phyloP scores from a whole-genome alignment of 352 stramenopile species.

The Globisporangium sylvaticum region DNA sequence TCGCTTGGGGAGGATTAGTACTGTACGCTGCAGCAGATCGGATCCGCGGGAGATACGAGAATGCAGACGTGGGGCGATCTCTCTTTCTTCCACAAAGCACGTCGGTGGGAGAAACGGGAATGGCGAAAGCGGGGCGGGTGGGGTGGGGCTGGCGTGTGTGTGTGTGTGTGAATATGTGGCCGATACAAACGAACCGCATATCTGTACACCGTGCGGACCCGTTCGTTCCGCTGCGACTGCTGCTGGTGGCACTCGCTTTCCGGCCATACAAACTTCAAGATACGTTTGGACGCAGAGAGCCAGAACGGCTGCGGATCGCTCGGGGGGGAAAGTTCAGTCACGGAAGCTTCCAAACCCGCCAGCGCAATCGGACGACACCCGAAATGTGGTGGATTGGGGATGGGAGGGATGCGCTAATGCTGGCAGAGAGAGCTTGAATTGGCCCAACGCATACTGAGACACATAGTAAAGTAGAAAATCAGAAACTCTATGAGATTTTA shows the following conservation, averaged over 20 bases:
- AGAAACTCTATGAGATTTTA: background rate
- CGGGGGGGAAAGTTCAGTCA: background rate
- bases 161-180: too few species aligned
- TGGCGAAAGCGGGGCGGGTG: background rate
- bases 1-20: background rate
- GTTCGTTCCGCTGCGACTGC: background rate
- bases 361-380: background rate
- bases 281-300: background rate
- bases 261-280: slow-evolving; percentile 3
- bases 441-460: background rate
- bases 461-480: background rate
- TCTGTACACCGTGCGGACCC: background rate
- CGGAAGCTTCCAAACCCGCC: background rate
- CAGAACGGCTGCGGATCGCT: background rate
- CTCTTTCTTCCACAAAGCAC: background rate
- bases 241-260: too few species aligned
- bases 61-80: slow-evolving; percentile 13
- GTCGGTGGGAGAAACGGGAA: slow-evolving; percentile 4
- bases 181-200: background rate
- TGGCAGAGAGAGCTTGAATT: background rate
- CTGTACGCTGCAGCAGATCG: slow-evolving; percentile 2
- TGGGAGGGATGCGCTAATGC: background rate
- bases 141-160: background rate
- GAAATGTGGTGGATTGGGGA: background rate
- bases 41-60: slow-evolving; percentile 6